These are phyloP conservation scores for Penicillium soppii DNA, from an alignment of 495 filamentous ascomycete genomes.

Conservation along the genomic window DNA sequence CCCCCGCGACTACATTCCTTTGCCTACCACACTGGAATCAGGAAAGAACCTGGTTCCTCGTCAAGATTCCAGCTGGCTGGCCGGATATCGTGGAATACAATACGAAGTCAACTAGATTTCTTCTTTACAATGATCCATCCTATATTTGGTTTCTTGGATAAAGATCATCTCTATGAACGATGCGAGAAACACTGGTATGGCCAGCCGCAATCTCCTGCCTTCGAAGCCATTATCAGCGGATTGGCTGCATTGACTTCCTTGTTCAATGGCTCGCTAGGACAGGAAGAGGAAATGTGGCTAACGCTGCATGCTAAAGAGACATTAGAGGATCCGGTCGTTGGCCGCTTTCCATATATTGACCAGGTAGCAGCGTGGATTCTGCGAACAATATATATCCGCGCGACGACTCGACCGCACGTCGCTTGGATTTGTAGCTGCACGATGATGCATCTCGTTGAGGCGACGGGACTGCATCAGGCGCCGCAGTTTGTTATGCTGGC, in stretches of 20 bases:
- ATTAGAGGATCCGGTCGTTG: slow-evolving; percentile 32
- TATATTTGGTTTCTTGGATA: slow-evolving; percentile 41
- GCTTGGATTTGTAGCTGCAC: slow-evolving; percentile 43
- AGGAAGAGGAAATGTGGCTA: slow-evolving; percentile 26
- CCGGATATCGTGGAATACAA: slow-evolving; percentile 23
- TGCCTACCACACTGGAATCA: slow-evolving; percentile 41
- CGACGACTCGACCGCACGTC: slow-evolving; percentile 38
- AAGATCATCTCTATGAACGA: slow-evolving; percentile 15
- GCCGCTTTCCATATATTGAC: slow-evolving; percentile 26
- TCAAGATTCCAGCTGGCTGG: slow-evolving; percentile 8
- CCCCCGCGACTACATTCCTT: slow-evolving; percentile 46
- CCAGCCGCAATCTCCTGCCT: slow-evolving; percentile 19
- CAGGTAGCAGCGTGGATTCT: slow-evolving; percentile 42
- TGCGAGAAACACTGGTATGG: slow-evolving; percentile 28
- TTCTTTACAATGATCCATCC: slow-evolving; percentile 38
- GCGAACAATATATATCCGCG: slow-evolving; percentile 37
- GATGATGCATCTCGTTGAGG: slow-evolving; percentile 44
- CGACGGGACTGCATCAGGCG: slow-evolving; percentile 41
- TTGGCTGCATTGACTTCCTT: slow-evolving; percentile 33
- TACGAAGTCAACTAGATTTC: slow-evolving; percentile 23
- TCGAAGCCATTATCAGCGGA: slow-evolving; percentile 36
- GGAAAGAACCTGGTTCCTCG: not conserved
- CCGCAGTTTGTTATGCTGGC: slow-evolving; percentile 16
- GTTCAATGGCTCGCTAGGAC: slow-evolving; percentile 23
- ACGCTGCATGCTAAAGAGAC: slow-evolving; percentile 32